Conservation (phyloP, 2,329 filamentous ascomycete genomes). For the Xylaria sp. region DNA sequence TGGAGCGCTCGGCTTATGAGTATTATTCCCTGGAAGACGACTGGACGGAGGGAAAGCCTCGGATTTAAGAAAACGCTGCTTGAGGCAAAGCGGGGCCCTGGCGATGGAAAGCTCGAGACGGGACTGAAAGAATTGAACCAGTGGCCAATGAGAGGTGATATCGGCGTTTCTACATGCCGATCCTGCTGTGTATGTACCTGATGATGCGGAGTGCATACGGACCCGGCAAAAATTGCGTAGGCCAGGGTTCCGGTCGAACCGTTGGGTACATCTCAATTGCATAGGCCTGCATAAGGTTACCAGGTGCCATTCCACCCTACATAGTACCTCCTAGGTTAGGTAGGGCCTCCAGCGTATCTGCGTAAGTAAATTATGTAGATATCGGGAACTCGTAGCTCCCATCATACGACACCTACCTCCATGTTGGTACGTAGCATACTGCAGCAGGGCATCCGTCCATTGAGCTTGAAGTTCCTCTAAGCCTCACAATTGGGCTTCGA, state of each 20-base stretch:
- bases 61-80: slow-evolving; percentile 23
- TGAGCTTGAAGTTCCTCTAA: neutral
- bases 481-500: neutral
- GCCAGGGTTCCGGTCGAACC: too few relatives aligned
- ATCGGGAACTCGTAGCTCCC: neutral
- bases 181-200: neutral
- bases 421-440: neutral
- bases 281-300: too few relatives aligned
- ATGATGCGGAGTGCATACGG: too few relatives aligned
- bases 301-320: too few relatives aligned
- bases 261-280: too few relatives aligned
- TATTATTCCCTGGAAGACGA: slow-evolving; percentile 8
- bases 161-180: neutral
- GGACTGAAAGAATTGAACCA: too few relatives aligned
- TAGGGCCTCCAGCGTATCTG: too few relatives aligned
- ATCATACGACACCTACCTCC: neutral
- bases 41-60: slow-evolving; percentile 18
- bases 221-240: too few relatives aligned
- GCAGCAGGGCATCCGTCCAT: neutral
- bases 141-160: neutral
- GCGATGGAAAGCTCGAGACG: too few relatives aligned
- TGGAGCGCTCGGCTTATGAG: slow-evolving; percentile 8
- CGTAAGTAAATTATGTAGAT: neutral
- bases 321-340: too few relatives aligned
- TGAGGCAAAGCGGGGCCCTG: slow-evolving; percentile 5